A percentile compares a stretch with the other conserved stretches of the same genome.
These are phyloP conservation scores for Umbellularia californica DNA, from an alignment of 164 flowering plant species.

Conservation along the genomic window DNA sequence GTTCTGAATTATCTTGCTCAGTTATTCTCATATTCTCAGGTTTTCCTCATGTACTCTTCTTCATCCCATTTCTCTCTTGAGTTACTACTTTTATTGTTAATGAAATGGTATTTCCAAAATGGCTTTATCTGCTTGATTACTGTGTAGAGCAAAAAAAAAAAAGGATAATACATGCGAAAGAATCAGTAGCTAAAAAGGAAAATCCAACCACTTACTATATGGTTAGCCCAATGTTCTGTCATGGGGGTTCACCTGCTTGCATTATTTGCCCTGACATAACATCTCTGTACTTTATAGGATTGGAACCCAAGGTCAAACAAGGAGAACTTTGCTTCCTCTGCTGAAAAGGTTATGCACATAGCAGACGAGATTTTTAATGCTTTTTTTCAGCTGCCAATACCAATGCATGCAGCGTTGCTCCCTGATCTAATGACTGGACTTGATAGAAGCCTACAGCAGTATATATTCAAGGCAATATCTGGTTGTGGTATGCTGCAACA, in stretches of 20 bases:
- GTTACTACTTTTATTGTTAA: no score
- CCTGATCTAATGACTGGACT: conserved; percentile 83
- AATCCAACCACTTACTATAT: no score
- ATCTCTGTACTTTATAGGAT: conserved; percentile 32
- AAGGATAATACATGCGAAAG: no score
- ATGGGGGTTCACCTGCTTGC: neutral
- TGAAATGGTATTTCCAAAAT: no score
- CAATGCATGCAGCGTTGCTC: conserved; percentile 78
- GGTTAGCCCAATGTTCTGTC: neutral
- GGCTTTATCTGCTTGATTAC: no score
- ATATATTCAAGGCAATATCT: conserved; percentile 77
- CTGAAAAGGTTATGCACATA: conserved; percentile 63
- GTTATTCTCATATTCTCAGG: no score
- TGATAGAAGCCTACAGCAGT: conserved; percentile 78
- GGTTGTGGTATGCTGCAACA: conserved; percentile 67
- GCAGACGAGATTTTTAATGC: conserved; percentile 84
- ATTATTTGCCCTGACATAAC: neutral
- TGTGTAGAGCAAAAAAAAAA: no score
- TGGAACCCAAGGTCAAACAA: conserved; percentile 75
- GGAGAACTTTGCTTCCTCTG: conserved; percentile 81
- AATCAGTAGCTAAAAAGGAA: no score
- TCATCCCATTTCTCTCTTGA: no score
- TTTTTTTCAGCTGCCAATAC: conserved; percentile 87
- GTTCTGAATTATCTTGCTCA: no score
- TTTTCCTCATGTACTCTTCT: no score